These are phyloP conservation scores for Hylodesmum podocarpum DNA, from an alignment of 306 rosid species.

Conservation along the genomic window DNA sequence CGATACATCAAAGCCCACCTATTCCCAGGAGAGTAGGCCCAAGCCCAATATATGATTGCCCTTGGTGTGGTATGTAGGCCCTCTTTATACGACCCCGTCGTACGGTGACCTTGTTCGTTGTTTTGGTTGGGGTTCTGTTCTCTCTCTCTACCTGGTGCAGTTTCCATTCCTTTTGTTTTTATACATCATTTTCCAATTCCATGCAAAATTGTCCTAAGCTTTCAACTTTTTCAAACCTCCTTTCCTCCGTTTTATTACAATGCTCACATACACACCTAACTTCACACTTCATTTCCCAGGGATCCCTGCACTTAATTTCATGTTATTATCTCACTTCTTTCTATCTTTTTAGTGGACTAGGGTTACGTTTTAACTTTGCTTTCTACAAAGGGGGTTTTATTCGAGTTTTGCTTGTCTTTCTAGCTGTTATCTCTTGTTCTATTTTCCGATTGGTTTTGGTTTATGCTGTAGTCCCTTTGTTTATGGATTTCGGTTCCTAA, in stretches of 20 bases:
- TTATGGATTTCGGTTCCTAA: conserved; percentile 15
- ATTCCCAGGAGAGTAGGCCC: too few species aligned
- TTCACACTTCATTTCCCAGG: background rate
- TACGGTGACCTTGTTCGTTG: too few species aligned
- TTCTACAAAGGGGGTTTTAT: background rate
- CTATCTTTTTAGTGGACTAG: background rate
- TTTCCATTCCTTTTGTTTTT: too few species aligned
- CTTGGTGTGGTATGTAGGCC: too few species aligned
- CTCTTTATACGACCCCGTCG: too few species aligned
- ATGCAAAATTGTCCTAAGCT: background rate
- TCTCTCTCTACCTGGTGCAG: too few species aligned
- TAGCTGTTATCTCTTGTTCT: background rate
- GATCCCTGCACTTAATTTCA: background rate
- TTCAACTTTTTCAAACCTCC: too few species aligned
- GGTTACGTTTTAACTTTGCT: background rate
- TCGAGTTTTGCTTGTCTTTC: background rate
- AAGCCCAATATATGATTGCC: too few species aligned
- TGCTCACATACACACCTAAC: background rate
- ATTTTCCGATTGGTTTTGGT: background rate
- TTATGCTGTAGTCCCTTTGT: background rate
- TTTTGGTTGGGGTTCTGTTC: background rate
- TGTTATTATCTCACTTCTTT: background rate
- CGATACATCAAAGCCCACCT: too few species aligned
- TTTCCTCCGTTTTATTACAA: too few species aligned
- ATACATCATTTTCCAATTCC: background rate